Evolutionary conservation across 2,329 filamentous ascomycete genomes (phyloP).

Genomic region (Elsinoe fawcettii): DNA sequence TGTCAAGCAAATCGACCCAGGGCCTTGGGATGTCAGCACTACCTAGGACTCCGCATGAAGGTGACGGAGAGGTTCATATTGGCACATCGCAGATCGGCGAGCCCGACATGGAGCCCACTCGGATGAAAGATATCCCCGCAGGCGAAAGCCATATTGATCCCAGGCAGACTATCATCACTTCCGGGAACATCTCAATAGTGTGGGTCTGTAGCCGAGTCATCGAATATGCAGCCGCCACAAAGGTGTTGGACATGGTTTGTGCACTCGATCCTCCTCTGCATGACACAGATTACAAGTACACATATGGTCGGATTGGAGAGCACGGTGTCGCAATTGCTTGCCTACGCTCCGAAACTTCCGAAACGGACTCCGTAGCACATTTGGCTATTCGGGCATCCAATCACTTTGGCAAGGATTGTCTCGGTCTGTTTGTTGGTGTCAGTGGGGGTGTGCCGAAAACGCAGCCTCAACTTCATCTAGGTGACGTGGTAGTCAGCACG

Average conservation of each 20-base stretch:
- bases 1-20: too few species aligned
- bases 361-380: constrained; percentile 20
- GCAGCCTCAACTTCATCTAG: constrained; percentile 24
- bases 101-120: too few species aligned
- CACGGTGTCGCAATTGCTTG: constrained; percentile 24
- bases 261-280: not conserved
- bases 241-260: constrained; percentile 17
- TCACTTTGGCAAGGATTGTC: constrained; percentile 17
- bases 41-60: too few species aligned
- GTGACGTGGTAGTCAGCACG: constrained; percentile 23
- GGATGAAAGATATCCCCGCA: too few species aligned
- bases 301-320: constrained; percentile 21
- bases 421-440: constrained; percentile 23
- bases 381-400: constrained; percentile 20
- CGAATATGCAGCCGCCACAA: constrained; percentile 7
- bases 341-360: constrained; percentile 18
- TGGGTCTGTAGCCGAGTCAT: constrained; percentile 15
- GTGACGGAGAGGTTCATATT: too few species aligned
- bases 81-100: too few species aligned
- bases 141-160: too few species aligned
- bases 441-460: constrained; percentile 23
- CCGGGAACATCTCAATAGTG: constrained; percentile 15
- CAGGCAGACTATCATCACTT: too few species aligned
- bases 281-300: constrained; percentile 19
- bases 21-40: too few species aligned